These are phyloP conservation scores for Plasmodium berghei DNA, from an alignment of 169 alveolate genomes.

Conservation along the genomic window DNA sequence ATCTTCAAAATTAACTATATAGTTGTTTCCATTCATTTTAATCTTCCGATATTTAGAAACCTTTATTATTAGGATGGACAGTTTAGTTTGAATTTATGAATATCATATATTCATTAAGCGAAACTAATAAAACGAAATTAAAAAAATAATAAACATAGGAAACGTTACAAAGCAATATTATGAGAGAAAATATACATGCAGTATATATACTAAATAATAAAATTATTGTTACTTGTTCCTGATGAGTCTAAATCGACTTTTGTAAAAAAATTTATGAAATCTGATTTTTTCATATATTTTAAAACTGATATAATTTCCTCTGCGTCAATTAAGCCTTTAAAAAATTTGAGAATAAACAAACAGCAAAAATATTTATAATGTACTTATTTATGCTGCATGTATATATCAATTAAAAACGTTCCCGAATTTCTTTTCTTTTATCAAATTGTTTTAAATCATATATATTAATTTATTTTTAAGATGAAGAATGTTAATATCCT, in stretches of 20 bases:
- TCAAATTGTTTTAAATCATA: neutral
- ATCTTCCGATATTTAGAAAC: neutral
- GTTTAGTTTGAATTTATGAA: slow-evolving; percentile 41
- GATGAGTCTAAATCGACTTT: slow-evolving; percentile 58
- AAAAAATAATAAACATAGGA: slow-evolving; percentile 7
- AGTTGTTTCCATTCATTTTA: no score
- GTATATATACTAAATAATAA: slow-evolving; percentile 3
- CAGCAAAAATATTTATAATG: neutral
- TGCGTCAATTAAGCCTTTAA: slow-evolving; percentile 56
- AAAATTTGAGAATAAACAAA: slow-evolving; percentile 26
- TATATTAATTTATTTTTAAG: neutral
- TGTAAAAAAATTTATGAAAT: slow-evolving; percentile 49
- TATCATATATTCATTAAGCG: slow-evolving; percentile 45
- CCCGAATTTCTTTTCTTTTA: neutral
- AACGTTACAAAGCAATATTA: neutral
- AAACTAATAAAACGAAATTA: slow-evolving; percentile 44
- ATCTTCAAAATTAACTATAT: no score
- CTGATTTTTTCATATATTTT: slow-evolving; percentile 60
- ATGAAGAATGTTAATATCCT: neutral
- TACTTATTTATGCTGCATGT: slow-evolving; percentile 1
- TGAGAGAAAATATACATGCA: neutral
- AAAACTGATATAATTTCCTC: slow-evolving; percentile 46
- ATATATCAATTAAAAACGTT: neutral
- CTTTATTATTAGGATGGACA: neutral
- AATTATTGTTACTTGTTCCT: slow-evolving; percentile 46